A percentile compares a stretch with the other conserved stretches of the same genome.
Evolutionary conservation across 179 eudicot species (phyloP).

Genomic region (Vitellaria paradoxa): DNA sequence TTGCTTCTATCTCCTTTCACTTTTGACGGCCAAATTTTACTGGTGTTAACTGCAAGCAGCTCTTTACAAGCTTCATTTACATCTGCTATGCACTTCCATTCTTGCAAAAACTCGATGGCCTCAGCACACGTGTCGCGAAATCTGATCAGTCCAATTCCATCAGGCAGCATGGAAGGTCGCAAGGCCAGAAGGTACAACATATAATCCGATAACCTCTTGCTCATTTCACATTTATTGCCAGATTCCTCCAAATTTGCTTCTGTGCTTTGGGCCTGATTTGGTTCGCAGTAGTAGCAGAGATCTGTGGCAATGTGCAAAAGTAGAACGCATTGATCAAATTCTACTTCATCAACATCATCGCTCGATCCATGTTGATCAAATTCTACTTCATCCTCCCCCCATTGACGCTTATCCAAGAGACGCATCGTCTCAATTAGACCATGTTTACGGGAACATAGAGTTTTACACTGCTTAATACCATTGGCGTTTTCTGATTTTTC

Average conservation of each 20-base stretch:
- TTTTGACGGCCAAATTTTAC: slow-evolving; percentile 37
- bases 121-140: slow-evolving; percentile 47
- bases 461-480: too few species aligned
- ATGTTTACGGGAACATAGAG: too few species aligned
- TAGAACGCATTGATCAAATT: slow-evolving; percentile 49
- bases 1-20: slow-evolving; percentile 54
- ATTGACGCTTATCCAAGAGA: too few species aligned
- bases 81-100: too few species aligned
- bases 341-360: too few species aligned
- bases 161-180: slow-evolving; percentile 47
- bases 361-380: too few species aligned
- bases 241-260: too few species aligned
- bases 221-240: too few species aligned
- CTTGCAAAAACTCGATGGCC: slow-evolving; percentile 32
- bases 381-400: slow-evolving; percentile 22
- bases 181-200: slow-evolving; percentile 44
- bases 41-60: slow-evolving; percentile 39
- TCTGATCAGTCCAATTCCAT: slow-evolving; percentile 46
- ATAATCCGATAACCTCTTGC: slow-evolving; percentile 43
- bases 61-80: slow-evolving; percentile 23
- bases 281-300: slow-evolving; percentile 30
- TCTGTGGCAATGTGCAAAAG: slow-evolving; percentile 62
- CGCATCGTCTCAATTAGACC: too few species aligned
- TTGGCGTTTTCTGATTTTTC: slow-evolving; percentile 13
- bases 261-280: too few species aligned